Base-by-base conservation (phyloP, 1,139 yeast genomes). In the Yamadazyma diddensiae region DNA sequence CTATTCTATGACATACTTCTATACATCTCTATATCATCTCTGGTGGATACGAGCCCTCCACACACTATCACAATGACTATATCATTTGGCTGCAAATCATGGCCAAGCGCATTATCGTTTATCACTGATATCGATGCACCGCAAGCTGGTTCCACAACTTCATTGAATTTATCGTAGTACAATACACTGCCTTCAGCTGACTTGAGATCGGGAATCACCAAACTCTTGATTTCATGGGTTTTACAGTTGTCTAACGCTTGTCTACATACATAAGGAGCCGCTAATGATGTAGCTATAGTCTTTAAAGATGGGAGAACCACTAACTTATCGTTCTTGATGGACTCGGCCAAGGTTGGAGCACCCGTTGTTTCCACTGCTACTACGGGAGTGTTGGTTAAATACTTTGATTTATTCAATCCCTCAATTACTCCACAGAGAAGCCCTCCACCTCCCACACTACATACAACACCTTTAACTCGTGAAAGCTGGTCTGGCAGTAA, bases 361-460 rank as follows among this genome's bases (percentile, higher is more conserved):
- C 82, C 79, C 10, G 53, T 48, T 0, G 88, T 77, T 51, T 82
- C 88, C 6, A 78, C 68, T 2, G 77, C 75, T 10, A 78, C 49
- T 1, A 78, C 58, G 2, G 77, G 73, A 1, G 73, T 66, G 15
- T 55, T 49, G 13, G 35, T n/a, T 7, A 43, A 30, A 21, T 23
- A n/a, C 17, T 49, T 36, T 1, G 57, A 49, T 26, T 63, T 57
- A 27, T 62, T 53, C 37, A 81, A 51, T 0, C 90, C 90, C 35
- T 59, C 53, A 26, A 77, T 71, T 5, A 82, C 57, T 0, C 92
- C 92, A 46, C 70, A 68, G 56, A 73, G 79, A 19, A 82, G 63
- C 0, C 92, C 90, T 5, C 88, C 90, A 4, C 90, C 92, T 6
- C 90, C 92, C 31, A 78, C 77, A 17, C 87, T 75, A 46, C 85